Evolutionary conservation across 2,329 filamentous ascomycete species (phyloP).

Genomic region (Ophiostoma angusticollis): DNA sequence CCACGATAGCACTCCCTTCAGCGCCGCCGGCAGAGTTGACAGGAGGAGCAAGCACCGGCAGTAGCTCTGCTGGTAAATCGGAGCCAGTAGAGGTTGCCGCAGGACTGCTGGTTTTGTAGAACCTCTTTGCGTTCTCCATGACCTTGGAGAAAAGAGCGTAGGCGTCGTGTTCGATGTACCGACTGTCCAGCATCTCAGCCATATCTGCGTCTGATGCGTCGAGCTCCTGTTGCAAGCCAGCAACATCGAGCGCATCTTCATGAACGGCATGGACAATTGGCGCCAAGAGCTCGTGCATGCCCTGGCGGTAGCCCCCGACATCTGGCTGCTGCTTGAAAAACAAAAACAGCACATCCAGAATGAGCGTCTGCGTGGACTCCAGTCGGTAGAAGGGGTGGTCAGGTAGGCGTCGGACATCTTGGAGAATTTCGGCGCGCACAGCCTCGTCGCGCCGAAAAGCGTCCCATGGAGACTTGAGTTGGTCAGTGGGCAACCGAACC

Average conservation of each 20-base stretch:
- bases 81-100: slow-evolving; percentile 8
- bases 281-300: slow-evolving; percentile 93
- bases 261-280: slow-evolving; percentile 78
- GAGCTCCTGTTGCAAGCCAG: slow-evolving; percentile 17
- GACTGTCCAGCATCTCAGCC: slow-evolving; percentile 54
- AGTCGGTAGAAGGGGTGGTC: slow-evolving; percentile 86
- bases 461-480: slow-evolving; percentile 73
- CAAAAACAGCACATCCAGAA: slow-evolving; percentile 83
- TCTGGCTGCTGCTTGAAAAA: slow-evolving; percentile 87
- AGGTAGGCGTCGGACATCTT: slow-evolving; percentile 88
- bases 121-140: slow-evolving; percentile 77
- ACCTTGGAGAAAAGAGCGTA: slow-evolving; percentile 74
- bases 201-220: slow-evolving; percentile 38
- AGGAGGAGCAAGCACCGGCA: slow-evolving; percentile 4
- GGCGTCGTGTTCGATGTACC: slow-evolving; percentile 78
- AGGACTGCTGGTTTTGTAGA: slow-evolving; percentile 60
- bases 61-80: slow-evolving; percentile 2
- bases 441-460: slow-evolving; percentile 74
- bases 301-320: slow-evolving; percentile 84
- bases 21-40: slow-evolving; percentile 15
- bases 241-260: slow-evolving; percentile 54
- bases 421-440: slow-evolving; percentile 75
- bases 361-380: slow-evolving; percentile 60
- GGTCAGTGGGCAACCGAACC: slow-evolving; percentile 5
- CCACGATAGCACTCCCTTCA: slow-evolving; percentile 57